These are phyloP conservation scores for Lyophyllum atratum DNA, from an alignment of 768 basidiomycete genomes.

Conservation along the genomic window DNA sequence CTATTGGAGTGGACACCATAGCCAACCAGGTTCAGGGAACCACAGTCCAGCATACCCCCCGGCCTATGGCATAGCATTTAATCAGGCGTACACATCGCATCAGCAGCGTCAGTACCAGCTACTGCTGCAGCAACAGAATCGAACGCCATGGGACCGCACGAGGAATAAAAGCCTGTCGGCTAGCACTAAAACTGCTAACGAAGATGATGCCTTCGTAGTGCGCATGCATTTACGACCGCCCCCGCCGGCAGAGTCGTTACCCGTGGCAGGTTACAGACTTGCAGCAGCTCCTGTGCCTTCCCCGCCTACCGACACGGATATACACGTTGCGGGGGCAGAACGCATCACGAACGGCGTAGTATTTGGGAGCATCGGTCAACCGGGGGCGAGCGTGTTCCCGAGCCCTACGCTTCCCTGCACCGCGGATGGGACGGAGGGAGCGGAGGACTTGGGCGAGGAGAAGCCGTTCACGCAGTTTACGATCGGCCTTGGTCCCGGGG, in stretches of 20 bases:
- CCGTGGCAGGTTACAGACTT: slow-evolving; percentile 33
- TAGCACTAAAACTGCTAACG: not conserved
- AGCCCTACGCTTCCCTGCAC: slow-evolving; percentile 16
- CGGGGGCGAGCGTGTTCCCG: slow-evolving; percentile 26
- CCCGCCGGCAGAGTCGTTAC: slow-evolving; percentile 33
- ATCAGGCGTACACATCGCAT: slow-evolving; percentile 8
- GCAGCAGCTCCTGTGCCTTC: slow-evolving; percentile 1
- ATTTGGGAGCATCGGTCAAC: slow-evolving; percentile 51
- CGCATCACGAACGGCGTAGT: slow-evolving; percentile 29
- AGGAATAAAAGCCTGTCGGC: not conserved
- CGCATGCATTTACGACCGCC: slow-evolving; percentile 3
- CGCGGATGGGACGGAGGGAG: not conserved
- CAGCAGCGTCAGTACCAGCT: slow-evolving; percentile 17
- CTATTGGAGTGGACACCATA: slow-evolving; percentile 35
- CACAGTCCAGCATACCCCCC: slow-evolving; percentile 25
- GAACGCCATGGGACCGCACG: not conserved
- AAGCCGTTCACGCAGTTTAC: slow-evolving; percentile 38
- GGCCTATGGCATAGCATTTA: slow-evolving; percentile 11
- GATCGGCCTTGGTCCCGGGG: slow-evolving; percentile 40
- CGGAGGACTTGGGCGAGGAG: slow-evolving; percentile 20
- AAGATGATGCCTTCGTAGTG: not conserved
- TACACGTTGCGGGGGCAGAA: not conserved
- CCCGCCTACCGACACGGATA: not conserved
- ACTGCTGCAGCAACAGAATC: not conserved
- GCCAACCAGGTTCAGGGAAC: slow-evolving; percentile 24